These are phyloP conservation scores for Saturnispora diversa DNA, from an alignment of 805 yeast genomes.

Conservation along the genomic window DNA sequence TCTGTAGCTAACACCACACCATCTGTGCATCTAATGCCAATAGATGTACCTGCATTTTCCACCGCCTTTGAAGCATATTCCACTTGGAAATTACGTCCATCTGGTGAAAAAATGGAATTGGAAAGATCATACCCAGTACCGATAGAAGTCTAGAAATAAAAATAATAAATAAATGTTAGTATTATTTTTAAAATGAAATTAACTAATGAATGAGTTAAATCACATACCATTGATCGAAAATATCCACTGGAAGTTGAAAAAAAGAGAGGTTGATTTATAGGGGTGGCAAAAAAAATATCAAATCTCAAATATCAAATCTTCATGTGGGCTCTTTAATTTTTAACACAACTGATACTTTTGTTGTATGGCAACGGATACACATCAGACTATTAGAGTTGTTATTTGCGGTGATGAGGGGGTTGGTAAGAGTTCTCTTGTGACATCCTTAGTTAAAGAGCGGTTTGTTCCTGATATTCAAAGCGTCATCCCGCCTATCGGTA, in stretches of 20 bases:
- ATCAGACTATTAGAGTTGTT: slow-evolving; percentile 64
- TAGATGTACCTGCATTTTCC: slow-evolving; percentile 92
- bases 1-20: slow-evolving; percentile 98
- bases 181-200: no score
- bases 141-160: slow-evolving; percentile 55
- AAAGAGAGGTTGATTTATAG: background rate
- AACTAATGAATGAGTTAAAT: no score
- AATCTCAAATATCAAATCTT: background rate
- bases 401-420: slow-evolving; percentile 94
- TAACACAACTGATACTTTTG: slow-evolving; percentile 1
- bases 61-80: slow-evolving; percentile 97
- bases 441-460: slow-evolving; percentile 73
- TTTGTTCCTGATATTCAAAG: slow-evolving; percentile 71
- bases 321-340: no score
- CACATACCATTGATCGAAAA: slow-evolving; percentile 1
- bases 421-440: slow-evolving; percentile 73
- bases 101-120: slow-evolving; percentile 90
- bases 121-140: slow-evolving; percentile 99
- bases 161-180: no score
- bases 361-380: background rate
- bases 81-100: slow-evolving; percentile 93
- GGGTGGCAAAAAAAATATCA: slow-evolving; percentile 1
- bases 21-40: slow-evolving; percentile 86
- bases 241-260: background rate
- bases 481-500: slow-evolving; percentile 74